Percentiles rank a stretch among this genome's conserved stretches.
Evolutionary conservation across 73 alveolate species (phyloP).

Genomic region (Paramecium biaurelia): DNA sequence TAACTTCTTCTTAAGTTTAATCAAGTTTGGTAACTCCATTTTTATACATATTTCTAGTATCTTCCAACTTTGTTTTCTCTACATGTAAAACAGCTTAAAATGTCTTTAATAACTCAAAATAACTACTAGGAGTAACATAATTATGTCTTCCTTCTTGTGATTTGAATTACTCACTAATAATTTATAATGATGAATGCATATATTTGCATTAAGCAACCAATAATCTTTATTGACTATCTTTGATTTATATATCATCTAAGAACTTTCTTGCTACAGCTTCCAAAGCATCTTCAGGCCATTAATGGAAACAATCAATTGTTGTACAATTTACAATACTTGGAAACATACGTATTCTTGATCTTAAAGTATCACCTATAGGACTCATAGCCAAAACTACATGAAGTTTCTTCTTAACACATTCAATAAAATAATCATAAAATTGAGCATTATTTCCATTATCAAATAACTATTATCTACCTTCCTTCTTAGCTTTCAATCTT

Average conservation of each 20-base stretch:
- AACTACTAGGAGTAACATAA: conserved; percentile 91
- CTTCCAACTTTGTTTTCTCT: conserved; percentile 83
- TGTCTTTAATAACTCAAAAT: conserved; percentile 80
- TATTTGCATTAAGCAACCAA: conserved; percentile 44
- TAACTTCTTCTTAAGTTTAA: conserved; percentile 74
- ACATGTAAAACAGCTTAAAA: conserved; percentile 78
- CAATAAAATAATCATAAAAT: conserved; percentile 63
- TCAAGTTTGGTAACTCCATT: conserved; percentile 82
- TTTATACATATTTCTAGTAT: conserved; percentile 76
- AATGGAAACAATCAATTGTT: conserved; percentile 71
- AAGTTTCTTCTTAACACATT: conserved; percentile 61
- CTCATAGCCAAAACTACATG: conserved; percentile 68
- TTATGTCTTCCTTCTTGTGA: conserved; percentile 85
- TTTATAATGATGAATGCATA: conserved; percentile 85
- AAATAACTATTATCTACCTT: conserved; percentile 48
- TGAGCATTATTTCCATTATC: conserved; percentile 53
- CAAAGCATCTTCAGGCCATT: conserved; percentile 78
- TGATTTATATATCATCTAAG: conserved; percentile 33
- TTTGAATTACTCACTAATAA: conserved; percentile 71
- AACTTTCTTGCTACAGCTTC: conserved; percentile 66
- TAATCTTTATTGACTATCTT: conserved; percentile 9
- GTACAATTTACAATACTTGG: conserved; percentile 75
- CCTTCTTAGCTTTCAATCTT: conserved; percentile 65
- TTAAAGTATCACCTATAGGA: conserved; percentile 71
- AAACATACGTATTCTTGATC: conserved; percentile 66